These are phyloP conservation scores for Allomyces macrogynus DNA, from an alignment of 192 early-diverging fungal species.

Conservation along the genomic window DNA sequence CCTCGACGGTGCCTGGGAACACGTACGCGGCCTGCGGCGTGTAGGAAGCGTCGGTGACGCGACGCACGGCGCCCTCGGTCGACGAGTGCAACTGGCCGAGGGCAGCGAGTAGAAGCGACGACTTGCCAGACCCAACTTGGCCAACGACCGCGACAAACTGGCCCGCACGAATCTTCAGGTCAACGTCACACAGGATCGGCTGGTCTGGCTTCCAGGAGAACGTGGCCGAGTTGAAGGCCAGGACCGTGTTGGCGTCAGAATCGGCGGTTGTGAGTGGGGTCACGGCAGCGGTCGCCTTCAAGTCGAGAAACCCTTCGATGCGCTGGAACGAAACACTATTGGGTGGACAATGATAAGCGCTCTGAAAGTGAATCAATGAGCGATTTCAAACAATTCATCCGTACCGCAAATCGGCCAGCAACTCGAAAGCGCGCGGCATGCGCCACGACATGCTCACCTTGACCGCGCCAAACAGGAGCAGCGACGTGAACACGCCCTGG, in stretches of 20 bases:
- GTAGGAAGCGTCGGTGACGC: conserved; percentile 54
- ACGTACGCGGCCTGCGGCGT: conserved; percentile 15
- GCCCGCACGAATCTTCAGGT: conserved; percentile 22
- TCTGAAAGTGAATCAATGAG: too few species aligned
- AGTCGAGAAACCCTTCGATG: neutral
- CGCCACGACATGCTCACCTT: neutral
- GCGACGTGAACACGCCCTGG: neutral
- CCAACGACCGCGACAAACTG: conserved; percentile 65
- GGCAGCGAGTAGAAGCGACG: conserved; percentile 56
- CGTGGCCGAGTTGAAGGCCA: too few species aligned
- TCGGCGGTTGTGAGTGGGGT: too few species aligned
- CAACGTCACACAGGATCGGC: conserved; percentile 13
- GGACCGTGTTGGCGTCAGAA: too few species aligned
- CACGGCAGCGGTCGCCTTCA: neutral
- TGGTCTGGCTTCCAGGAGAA: too few species aligned
- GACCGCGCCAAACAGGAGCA: neutral
- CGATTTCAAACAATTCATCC: too few species aligned
- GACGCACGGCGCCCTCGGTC: conserved; percentile 26
- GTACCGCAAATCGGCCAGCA: neutral
- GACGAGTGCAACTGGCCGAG: conserved; percentile 54
- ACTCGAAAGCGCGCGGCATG: neutral
- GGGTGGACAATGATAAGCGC: neutral
- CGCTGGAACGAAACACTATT: neutral
- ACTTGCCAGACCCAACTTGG: conserved; percentile 65
- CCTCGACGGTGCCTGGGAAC: neutral